A percentile compares a stretch with the other conserved stretches of the same genome.
phyloP scores from a whole-genome alignment of 2,329 filamentous ascomycete genomes.

The Trichophyton benhamiae region DNA sequence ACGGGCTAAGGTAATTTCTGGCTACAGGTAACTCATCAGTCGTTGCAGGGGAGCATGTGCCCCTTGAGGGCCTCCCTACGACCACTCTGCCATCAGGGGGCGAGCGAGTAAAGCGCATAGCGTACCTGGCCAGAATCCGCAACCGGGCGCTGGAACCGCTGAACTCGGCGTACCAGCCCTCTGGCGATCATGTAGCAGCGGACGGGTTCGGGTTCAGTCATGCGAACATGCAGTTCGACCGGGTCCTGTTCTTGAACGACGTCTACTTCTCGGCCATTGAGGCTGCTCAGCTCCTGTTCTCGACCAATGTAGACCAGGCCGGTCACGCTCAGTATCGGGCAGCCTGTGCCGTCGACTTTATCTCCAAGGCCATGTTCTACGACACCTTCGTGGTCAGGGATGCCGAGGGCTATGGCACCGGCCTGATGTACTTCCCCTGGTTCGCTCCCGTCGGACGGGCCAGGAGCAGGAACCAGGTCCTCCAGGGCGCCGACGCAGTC shows the following conservation, averaged over 20 bases:
- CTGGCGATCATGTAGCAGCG: not conserved
- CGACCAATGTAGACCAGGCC: slow-evolving; percentile 8
- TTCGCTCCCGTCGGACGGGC: slow-evolving; percentile 6
- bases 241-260: slow-evolving; percentile 10
- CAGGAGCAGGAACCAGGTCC: slow-evolving; percentile 6
- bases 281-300: slow-evolving; percentile 9
- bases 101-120: slow-evolving; percentile 8
- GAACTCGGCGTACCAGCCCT: slow-evolving; percentile 1
- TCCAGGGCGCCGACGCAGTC: slow-evolving; percentile 8
- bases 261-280: slow-evolving; percentile 9
- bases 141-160: slow-evolving; percentile 9
- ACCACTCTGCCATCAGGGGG: slow-evolving; percentile 3
- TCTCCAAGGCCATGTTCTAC: slow-evolving; percentile 10
- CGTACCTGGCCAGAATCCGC: slow-evolving; percentile 10
- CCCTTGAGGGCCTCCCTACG: slow-evolving; percentile 2
- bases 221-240: slow-evolving; percentile 6
- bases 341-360: slow-evolving; percentile 11
- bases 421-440: slow-evolving; percentile 11
- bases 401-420: slow-evolving; percentile 9
- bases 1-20: not conserved
- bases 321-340: slow-evolving; percentile 8
- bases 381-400: slow-evolving; percentile 12
- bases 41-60: slow-evolving; percentile 8
- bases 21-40: slow-evolving; percentile 10
- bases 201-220: slow-evolving; percentile 5